phyloP scores from a whole-genome alignment of 2,329 filamentous ascomycete genomes.

The Mariannaea elegans region DNA sequence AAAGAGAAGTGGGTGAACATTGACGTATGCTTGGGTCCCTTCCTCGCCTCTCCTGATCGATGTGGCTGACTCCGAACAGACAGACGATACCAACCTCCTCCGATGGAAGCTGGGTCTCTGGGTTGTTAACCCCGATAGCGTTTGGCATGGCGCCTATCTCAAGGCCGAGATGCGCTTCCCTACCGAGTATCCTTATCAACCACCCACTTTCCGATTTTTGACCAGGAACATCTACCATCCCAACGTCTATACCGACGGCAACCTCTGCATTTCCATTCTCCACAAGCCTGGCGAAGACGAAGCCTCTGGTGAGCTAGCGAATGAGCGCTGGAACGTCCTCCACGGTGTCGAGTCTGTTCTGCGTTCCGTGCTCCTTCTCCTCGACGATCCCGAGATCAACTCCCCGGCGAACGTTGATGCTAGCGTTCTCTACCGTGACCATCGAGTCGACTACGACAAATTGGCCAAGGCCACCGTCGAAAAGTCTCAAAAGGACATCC shows the following conservation, averaged over 20 bases:
- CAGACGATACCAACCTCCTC: constrained; percentile 84
- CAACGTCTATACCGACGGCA: constrained; percentile 91
- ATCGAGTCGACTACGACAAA: constrained; percentile 73
- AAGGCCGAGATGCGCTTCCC: constrained; percentile 89
- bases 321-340: constrained; percentile 92
- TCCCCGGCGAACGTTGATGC: constrained; percentile 97
- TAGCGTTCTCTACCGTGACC: constrained; percentile 82
- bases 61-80: constrained; percentile 52
- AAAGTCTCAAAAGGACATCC: constrained; percentile 80
- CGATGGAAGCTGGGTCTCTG: constrained; percentile 89
- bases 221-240: constrained; percentile 83
- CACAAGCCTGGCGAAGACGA: constrained; percentile 91
- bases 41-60: background rate
- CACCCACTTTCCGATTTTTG: constrained; percentile 88
- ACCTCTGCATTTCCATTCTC: constrained; percentile 95
- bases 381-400: constrained; percentile 93
- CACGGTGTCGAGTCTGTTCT: constrained; percentile 96
- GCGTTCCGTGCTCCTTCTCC: constrained; percentile 87
- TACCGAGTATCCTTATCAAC: constrained; percentile 86
- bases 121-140: constrained; percentile 90
- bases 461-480: constrained; percentile 76
- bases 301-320: constrained; percentile 88
- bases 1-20: constrained; percentile 96
- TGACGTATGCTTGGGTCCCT: constrained; percentile 64
- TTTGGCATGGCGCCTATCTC: constrained; percentile 93